Percentiles rank a stretch among this genome's conserved stretches.
Conservation (phyloP, 2,329 filamentous ascomycete genomes). For the Apiospora koreana region DNA sequence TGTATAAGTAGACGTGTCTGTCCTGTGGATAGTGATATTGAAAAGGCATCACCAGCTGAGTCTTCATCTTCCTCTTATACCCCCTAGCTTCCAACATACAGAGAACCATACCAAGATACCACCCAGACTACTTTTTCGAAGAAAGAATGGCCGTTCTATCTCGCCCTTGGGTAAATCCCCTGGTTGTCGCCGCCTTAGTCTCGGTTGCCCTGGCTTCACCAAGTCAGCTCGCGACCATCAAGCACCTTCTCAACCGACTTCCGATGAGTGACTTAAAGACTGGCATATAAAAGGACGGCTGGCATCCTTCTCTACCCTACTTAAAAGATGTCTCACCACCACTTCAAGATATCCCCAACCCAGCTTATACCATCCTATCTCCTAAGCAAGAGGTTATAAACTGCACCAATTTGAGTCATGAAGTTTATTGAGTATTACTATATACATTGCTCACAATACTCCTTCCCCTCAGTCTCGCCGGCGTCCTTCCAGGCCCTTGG, state of each 20-base stretch:
- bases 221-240: background rate
- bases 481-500: too few species aligned
- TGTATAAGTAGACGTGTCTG: background rate
- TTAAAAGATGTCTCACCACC: too few species aligned
- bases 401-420: too few species aligned
- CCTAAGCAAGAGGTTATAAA: too few species aligned
- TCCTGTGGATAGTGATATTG: background rate
- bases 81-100: background rate
- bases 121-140: background rate
- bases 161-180: background rate
- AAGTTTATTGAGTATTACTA: too few species aligned
- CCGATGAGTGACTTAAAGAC: background rate
- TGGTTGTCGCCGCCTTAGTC: background rate
- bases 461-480: too few species aligned
- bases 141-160: background rate
- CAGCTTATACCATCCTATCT: too few species aligned
- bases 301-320: background rate
- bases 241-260: background rate
- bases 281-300: too few species aligned
- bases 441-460: too few species aligned
- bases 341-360: too few species aligned
- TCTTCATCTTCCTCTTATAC: background rate
- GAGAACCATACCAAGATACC: background rate
- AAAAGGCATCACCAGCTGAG: background rate
- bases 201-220: background rate